Evolutionary conservation across 495 filamentous ascomycete genomes (phyloP).

Genomic region (Daldinia vernicosa): DNA sequence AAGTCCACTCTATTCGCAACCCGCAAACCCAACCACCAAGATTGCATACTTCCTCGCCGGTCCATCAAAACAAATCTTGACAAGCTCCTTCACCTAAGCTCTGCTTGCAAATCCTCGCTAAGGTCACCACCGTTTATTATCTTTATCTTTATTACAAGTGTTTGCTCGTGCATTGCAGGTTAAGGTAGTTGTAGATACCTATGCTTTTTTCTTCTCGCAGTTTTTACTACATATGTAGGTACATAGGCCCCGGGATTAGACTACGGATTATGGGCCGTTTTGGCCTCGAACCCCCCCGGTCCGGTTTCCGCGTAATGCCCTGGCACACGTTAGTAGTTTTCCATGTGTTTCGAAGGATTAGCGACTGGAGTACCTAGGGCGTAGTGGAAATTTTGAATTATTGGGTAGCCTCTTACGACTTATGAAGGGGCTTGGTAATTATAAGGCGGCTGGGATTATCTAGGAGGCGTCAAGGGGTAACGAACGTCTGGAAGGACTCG

Average conservation of each 20-base stretch:
- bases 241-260: slow-evolving; percentile 34
- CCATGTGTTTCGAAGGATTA: slow-evolving; percentile 43
- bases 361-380: slow-evolving; percentile 21
- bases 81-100: slow-evolving; percentile 17
- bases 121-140: slow-evolving; percentile 15
- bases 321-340: slow-evolving; percentile 39
- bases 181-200: not conserved
- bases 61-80: not conserved
- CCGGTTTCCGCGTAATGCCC: slow-evolving; percentile 42
- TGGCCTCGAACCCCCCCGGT: slow-evolving; percentile 41
- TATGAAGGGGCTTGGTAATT: not conserved
- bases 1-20: not conserved
- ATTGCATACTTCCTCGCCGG: not conserved
- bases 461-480: slow-evolving; percentile 13
- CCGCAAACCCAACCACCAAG: slow-evolving; percentile 8
- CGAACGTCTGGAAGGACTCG: not conserved
- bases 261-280: slow-evolving; percentile 31
- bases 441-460: slow-evolving; percentile 18
- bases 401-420: slow-evolving; percentile 11
- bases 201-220: not conserved
- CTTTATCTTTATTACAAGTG: not conserved
- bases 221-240: not conserved
- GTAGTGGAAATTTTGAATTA: slow-evolving; percentile 22
- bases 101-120: slow-evolving; percentile 28
- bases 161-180: not conserved